phyloP scores from a whole-genome alignment of 176 grass and related monocot genomes.

The Pharus latifolius region DNA sequence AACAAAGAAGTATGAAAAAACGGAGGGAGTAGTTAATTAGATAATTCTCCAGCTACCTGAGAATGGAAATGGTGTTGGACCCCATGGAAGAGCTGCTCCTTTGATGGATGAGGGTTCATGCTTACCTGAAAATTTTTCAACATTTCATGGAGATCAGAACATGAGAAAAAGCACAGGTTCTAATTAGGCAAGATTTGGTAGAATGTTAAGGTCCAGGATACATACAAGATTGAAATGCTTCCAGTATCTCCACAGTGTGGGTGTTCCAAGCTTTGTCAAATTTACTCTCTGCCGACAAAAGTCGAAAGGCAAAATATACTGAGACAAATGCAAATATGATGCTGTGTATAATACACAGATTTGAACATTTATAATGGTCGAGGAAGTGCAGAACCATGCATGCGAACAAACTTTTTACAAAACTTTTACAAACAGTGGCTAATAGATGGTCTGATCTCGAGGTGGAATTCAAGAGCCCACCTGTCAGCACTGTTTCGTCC shows the following conservation, averaged over 20 bases:
- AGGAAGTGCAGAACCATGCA: too few species aligned
- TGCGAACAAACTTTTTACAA: too few species aligned
- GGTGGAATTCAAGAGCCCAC: too few species aligned
- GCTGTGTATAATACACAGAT: background rate
- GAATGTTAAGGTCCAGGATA: background rate
- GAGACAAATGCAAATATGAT: background rate
- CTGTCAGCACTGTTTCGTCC: too few species aligned
- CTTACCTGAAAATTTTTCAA: slow-evolving; percentile 38
- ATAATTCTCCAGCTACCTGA: slow-evolving; percentile 38
- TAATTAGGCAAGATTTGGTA: background rate
- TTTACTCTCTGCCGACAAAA: slow-evolving; percentile 58
- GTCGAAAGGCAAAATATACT: background rate
- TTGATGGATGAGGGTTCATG: slow-evolving; percentile 63
- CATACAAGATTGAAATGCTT: slow-evolving; percentile 80
- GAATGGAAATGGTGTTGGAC: slow-evolving; percentile 76
- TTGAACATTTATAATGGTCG: too few species aligned
- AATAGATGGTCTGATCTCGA: too few species aligned
- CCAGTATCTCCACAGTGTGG: slow-evolving; percentile 84
- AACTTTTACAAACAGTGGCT: too few species aligned
- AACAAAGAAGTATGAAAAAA: background rate
- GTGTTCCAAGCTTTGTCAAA: slow-evolving; percentile 59
- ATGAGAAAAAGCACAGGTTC: background rate
- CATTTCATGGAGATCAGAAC: background rate
- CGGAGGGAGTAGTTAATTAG: background rate
- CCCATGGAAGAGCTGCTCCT: slow-evolving; percentile 54